These are phyloP conservation scores for Rosa hybrid DNA, from an alignment of 331 rosid genomes.

Conservation along the genomic window DNA sequence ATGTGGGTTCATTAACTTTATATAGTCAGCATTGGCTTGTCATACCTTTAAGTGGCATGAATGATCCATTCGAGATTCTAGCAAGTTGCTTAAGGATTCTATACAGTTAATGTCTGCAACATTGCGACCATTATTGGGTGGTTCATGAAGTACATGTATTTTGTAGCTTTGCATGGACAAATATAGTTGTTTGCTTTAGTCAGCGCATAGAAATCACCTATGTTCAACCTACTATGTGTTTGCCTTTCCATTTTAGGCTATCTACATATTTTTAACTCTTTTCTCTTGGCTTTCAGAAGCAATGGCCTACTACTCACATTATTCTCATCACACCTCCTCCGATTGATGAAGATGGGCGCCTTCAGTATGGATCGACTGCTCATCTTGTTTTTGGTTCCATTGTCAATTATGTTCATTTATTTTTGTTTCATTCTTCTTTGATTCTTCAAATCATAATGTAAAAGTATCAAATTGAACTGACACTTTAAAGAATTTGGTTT, in stretches of 20 bases:
- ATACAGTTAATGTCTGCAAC: background rate
- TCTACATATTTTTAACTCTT: background rate
- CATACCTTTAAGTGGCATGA: background rate
- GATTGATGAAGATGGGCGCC: constrained; percentile 78
- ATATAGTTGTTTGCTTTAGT: background rate
- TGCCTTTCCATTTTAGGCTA: background rate
- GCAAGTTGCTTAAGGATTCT: background rate
- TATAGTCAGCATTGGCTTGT: background rate
- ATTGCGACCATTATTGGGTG: background rate
- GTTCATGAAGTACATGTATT: background rate
- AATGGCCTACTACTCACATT: constrained; percentile 66
- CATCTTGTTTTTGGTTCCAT: background rate
- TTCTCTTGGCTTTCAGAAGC: constrained; percentile 52
- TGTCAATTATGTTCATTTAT: background rate
- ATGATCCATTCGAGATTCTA: background rate
- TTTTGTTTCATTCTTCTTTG: background rate
- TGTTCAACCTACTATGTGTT: background rate
- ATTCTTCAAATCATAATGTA: background rate
- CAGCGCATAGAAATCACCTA: background rate
- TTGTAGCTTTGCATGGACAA: background rate
- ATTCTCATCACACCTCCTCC: constrained; percentile 89
- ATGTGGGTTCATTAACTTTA: background rate
- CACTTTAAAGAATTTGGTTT: background rate
- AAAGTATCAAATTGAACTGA: background rate
- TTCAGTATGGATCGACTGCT: constrained; percentile 44